phyloP scores from a whole-genome alignment of 768 basidiomycete species.

The Suillus weaverae region DNA sequence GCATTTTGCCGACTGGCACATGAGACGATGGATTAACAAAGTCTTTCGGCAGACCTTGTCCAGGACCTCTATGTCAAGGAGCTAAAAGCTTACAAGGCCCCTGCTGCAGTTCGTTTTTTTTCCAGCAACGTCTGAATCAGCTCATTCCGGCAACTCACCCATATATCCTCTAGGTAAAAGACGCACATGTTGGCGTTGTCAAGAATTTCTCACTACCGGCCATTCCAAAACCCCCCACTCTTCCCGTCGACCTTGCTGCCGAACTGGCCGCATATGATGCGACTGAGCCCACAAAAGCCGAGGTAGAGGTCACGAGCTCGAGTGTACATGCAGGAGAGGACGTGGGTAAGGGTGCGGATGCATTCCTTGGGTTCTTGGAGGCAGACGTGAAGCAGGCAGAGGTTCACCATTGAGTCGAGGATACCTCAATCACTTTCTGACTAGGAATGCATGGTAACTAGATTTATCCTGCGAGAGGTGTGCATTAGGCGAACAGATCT shows the following conservation, averaged over 20 bases:
- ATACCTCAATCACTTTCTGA: neutral
- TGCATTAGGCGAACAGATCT: neutral
- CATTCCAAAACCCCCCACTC: slow-evolving; percentile 68
- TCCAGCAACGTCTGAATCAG: neutral
- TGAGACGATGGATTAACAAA: slow-evolving; percentile 7
- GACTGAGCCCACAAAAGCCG: slow-evolving; percentile 63
- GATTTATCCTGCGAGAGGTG: neutral
- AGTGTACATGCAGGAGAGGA: slow-evolving; percentile 21
- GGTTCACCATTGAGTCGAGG: slow-evolving; percentile 47
- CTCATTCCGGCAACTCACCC: neutral
- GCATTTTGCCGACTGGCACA: slow-evolving; percentile 24
- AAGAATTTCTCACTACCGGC: slow-evolving; percentile 79
- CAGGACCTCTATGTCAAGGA: slow-evolving; percentile 92
- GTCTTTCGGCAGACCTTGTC: slow-evolving; percentile 65
- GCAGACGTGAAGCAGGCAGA: slow-evolving; percentile 71
- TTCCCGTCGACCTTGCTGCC: slow-evolving; percentile 84
- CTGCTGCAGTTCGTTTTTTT: slow-evolving; percentile 56
- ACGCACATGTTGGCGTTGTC: slow-evolving; percentile 86
- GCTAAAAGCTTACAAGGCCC: slow-evolving; percentile 86
- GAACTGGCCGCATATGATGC: slow-evolving; percentile 87
- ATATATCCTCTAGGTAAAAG: slow-evolving; percentile 60
- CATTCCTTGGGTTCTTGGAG: slow-evolving; percentile 80
- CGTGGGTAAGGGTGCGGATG: slow-evolving; percentile 56
- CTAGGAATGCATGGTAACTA: neutral
- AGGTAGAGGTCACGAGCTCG: slow-evolving; percentile 38